Percentiles rank a stretch among this genome's conserved stretches.
Evolutionary conservation across 495 filamentous ascomycete species (phyloP).

Genomic region (Baudoinia panamericana): DNA sequence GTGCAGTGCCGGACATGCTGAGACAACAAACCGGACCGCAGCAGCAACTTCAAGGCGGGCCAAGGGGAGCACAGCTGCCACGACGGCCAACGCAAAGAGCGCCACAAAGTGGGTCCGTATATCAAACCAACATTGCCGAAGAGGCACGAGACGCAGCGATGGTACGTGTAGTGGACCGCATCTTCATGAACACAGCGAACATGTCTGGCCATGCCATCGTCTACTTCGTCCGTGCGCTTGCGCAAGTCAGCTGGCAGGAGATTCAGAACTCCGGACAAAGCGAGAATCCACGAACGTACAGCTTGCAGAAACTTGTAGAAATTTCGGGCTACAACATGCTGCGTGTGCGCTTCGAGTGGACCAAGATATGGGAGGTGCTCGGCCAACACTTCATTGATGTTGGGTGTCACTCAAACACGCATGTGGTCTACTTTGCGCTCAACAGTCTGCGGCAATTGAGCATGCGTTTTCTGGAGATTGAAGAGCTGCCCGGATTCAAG

Average conservation of each 20-base stretch:
- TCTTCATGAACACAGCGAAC: conserved; percentile 91
- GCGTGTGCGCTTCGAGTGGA: conserved; percentile 95
- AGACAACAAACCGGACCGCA: conserved; percentile 51
- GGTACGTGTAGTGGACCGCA: conserved; percentile 80
- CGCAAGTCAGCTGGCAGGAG: conserved; percentile 97
- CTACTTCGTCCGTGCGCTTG: conserved; percentile 86
- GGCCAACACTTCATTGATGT: conserved; percentile 97
- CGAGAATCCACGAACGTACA: conserved; percentile 88
- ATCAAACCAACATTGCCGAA: conserved; percentile 74
- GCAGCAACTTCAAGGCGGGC: conserved; percentile 25
- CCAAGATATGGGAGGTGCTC: conserved; percentile 87
- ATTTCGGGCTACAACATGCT: conserved; percentile 99
- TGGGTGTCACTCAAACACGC: conserved; percentile 87
- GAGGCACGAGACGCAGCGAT: conserved; percentile 87
- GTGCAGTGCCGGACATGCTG: conserved; percentile 81
- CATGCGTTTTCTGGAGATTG: conserved; percentile 98
- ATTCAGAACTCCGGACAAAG: conserved; percentile 93
- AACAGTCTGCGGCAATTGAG: conserved; percentile 90
- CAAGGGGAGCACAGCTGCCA: conserved; percentile 52
- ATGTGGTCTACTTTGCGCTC: conserved; percentile 91
- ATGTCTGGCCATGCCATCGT: conserved; percentile 91
- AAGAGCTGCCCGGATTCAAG: conserved; percentile 95
- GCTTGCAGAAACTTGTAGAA: conserved; percentile 93
- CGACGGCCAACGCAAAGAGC: conserved; percentile 44
- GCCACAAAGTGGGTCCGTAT: conserved; percentile 45